Conservation (phyloP, 768 basidiomycete genomes). For the Tricholomella constricta region DNA sequence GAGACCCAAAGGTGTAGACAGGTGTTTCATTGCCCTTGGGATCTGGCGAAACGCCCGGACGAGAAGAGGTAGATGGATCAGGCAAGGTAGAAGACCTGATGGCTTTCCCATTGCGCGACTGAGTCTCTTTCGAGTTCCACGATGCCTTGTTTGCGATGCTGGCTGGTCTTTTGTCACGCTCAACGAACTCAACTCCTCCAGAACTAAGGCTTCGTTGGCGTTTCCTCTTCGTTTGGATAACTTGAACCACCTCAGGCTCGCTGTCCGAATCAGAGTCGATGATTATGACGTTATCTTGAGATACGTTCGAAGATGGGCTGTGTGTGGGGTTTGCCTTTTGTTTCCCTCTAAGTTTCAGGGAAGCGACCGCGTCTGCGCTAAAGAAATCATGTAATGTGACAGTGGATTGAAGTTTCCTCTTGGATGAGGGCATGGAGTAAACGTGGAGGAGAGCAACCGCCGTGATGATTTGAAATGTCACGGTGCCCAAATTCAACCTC, state of each 20-base stretch:
- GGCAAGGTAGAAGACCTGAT: background rate
- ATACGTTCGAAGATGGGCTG: background rate
- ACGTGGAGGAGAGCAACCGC: background rate
- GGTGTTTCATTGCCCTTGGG: background rate
- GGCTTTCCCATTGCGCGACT: background rate
- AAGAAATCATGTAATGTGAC: slow-evolving; percentile 53
- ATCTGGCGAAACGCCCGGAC: background rate
- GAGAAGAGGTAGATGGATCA: background rate
- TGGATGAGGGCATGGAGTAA: slow-evolving; percentile 34
- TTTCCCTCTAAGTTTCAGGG: slow-evolving; percentile 3
- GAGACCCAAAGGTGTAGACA: slow-evolving; percentile 18
- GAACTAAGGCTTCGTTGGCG: slow-evolving; percentile 26
- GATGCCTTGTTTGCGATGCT: background rate
- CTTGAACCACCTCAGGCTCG: slow-evolving; percentile 12
- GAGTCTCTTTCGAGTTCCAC: background rate
- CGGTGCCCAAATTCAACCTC: too few relatives aligned
- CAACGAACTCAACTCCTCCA: slow-evolving; percentile 37
- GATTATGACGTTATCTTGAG: slow-evolving; percentile 49
- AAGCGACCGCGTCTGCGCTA: slow-evolving; percentile 19
- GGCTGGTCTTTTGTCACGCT: slow-evolving; percentile 6
- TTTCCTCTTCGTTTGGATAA: slow-evolving; percentile 15
- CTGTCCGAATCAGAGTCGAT: slow-evolving; percentile 65
- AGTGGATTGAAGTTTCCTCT: slow-evolving; percentile 34
- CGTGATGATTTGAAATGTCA: background rate
- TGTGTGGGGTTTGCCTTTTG: slow-evolving; percentile 1